phyloP scores from a whole-genome alignment of 169 alveolate species.

The Plasmodium ovale region DNA sequence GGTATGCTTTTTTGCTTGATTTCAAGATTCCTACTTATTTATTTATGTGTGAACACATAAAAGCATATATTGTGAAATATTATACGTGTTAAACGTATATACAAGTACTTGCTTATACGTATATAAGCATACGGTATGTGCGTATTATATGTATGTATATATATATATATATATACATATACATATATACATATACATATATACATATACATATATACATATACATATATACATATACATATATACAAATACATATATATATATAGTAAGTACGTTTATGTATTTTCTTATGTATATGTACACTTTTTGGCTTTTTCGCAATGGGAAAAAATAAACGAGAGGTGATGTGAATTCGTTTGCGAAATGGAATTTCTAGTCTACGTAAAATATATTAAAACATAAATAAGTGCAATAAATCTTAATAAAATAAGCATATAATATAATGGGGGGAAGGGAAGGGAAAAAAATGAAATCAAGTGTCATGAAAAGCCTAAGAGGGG shows the following conservation, averaged over 20 bases:
- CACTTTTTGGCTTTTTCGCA: constrained; percentile 1
- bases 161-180: neutral
- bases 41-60: too few species aligned
- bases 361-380: constrained; percentile 2
- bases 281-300: neutral
- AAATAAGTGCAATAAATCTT: too few species aligned
- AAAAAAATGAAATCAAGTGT: neutral
- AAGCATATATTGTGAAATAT: too few species aligned
- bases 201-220: neutral
- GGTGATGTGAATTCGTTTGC: neutral
- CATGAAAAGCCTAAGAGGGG: neutral
- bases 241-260: constrained; percentile 29
- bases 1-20: too few species aligned
- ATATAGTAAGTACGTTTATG: neutral
- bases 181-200: too few species aligned
- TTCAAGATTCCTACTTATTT: too few species aligned
- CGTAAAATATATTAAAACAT: constrained; percentile 3
- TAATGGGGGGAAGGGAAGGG: neutral
- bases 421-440: neutral
- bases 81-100: too few species aligned
- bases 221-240: neutral
- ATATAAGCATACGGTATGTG: too few species aligned
- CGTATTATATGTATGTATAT: neutral
- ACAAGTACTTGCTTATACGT: too few species aligned
- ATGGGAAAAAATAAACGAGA: neutral